These are phyloP conservation scores for Achaetomium macrosporum DNA, from an alignment of 2,329 filamentous ascomycete genomes.

Conservation along the genomic window DNA sequence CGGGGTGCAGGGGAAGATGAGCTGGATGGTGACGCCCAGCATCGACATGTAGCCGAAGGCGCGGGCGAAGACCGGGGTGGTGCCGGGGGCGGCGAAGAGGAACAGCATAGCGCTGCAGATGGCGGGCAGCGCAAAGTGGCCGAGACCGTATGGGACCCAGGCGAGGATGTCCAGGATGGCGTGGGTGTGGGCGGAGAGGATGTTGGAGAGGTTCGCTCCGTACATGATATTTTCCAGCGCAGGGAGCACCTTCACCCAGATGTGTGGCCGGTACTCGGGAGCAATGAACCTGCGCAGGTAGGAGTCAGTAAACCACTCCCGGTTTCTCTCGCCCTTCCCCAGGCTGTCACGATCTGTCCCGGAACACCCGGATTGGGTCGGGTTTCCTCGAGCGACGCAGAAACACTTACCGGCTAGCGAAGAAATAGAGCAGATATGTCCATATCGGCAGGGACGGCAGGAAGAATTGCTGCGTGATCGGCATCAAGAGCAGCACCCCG, in stretches of 20 bases:
- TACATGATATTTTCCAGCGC: slow-evolving; percentile 95
- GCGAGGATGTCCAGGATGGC: slow-evolving; percentile 79
- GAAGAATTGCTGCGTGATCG: slow-evolving; percentile 85
- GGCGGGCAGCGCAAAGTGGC: slow-evolving; percentile 81
- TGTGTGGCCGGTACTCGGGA: slow-evolving; percentile 79
- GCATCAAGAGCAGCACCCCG: slow-evolving; percentile 67
- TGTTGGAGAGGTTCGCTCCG: slow-evolving; percentile 91
- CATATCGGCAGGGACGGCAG: slow-evolving; percentile 80
- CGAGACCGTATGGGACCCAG: slow-evolving; percentile 88
- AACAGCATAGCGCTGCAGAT: slow-evolving; percentile 77
- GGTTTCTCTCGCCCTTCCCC: background rate
- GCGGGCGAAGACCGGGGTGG: slow-evolving; percentile 75
- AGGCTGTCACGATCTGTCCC: background rate
- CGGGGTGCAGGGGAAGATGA: slow-evolving; percentile 87
- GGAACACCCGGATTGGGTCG: background rate
- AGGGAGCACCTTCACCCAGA: slow-evolving; percentile 91
- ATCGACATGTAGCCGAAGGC: slow-evolving; percentile 93
- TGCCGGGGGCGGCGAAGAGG: slow-evolving; percentile 80
- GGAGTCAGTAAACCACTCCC: slow-evolving; percentile 3
- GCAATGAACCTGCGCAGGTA: slow-evolving; percentile 67
- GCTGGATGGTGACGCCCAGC: slow-evolving; percentile 77
- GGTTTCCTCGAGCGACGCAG: background rate
- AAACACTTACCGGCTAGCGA: slow-evolving; percentile 75
- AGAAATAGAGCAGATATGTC: slow-evolving; percentile 86
- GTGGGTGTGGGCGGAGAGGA: slow-evolving; percentile 84